These are phyloP conservation scores for Vitis amurensis DNA, from an alignment of 164 flowering plant genomes.

Conservation along the genomic window DNA sequence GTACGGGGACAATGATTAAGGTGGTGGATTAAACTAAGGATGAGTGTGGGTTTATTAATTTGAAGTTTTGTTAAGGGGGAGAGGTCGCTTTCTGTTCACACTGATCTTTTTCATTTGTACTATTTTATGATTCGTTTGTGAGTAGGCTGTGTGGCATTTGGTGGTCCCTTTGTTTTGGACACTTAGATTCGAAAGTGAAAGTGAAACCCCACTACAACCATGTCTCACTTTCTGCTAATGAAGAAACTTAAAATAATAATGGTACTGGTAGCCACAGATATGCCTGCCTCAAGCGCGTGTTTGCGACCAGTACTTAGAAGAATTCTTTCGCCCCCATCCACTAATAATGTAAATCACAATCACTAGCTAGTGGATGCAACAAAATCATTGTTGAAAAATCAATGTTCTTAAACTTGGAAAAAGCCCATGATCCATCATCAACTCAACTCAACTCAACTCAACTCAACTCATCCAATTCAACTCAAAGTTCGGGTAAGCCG, in stretches of 20 bases:
- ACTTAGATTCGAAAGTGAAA: constrained; percentile 32
- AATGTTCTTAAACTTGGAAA: too few relatives aligned
- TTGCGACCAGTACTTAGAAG: too few relatives aligned
- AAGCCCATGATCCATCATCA: too few relatives aligned
- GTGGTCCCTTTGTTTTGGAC: constrained; percentile 6
- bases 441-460: too few relatives aligned
- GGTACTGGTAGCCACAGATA: neutral
- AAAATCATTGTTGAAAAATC: too few relatives aligned
- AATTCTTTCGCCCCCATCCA: too few relatives aligned
- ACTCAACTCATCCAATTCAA: too few relatives aligned
- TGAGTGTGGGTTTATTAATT: neutral
- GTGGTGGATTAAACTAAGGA: neutral
- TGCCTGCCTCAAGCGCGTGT: neutral
- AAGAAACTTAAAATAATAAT: neutral
- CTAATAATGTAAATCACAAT: too few relatives aligned
- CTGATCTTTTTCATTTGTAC: constrained; percentile 2
- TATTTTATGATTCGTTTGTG: constrained; percentile 5
- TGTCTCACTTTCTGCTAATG: constrained; percentile 9
- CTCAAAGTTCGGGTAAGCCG: too few relatives aligned
- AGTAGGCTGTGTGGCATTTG: constrained; percentile 6
- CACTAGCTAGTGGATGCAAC: too few relatives aligned
- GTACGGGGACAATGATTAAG: neutral
- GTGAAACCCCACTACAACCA: constrained; percentile 22
- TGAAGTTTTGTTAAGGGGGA: neutral
- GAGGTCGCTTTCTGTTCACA: constrained; percentile 20